Evolutionary conservation across 768 basidiomycete species (phyloP).

Genomic region (Podaxis pistillaris): DNA sequence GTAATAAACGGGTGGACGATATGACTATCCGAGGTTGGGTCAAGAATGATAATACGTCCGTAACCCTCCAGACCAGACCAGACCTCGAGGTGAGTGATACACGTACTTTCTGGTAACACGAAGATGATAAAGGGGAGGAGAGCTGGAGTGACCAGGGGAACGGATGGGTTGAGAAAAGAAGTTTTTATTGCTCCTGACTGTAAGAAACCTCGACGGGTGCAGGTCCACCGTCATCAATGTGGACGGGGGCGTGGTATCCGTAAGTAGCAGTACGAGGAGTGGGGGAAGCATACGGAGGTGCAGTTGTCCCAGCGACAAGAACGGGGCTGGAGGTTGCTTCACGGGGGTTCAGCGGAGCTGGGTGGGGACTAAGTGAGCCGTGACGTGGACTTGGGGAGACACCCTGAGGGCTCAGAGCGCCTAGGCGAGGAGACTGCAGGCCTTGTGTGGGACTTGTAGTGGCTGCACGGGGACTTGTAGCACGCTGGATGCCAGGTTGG

Average conservation of each 20-base stretch:
- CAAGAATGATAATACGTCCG: not conserved
- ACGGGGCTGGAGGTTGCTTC: not conserved
- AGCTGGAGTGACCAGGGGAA: too few relatives aligned
- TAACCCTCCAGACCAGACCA: not conserved
- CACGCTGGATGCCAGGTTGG: not conserved
- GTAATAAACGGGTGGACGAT: not conserved
- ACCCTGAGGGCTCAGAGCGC: not conserved
- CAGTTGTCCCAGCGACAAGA: not conserved
- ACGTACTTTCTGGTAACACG: not conserved
- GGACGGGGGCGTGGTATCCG: not conserved
- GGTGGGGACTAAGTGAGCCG: not conserved
- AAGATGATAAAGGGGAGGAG: not conserved
- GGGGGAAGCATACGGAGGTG: not conserved
- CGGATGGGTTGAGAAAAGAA: too few relatives aligned
- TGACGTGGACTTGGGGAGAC: not conserved
- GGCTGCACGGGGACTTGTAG: not conserved
- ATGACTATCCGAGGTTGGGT: too few relatives aligned
- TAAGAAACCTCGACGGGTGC: slow-evolving; percentile 5
- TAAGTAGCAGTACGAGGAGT: not conserved
- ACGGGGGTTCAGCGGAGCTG: not conserved
- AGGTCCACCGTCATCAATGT: slow-evolving; percentile 1
- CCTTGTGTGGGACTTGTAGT: not conserved
- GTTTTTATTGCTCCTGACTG: not conserved
- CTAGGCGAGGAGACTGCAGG: not conserved
- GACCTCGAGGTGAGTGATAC: not conserved